Evolutionary conservation across 768 basidiomycete species (phyloP), one percentile per base, ranked within the genome.

Genomic region (Gymnopilus dilepis): DNA sequence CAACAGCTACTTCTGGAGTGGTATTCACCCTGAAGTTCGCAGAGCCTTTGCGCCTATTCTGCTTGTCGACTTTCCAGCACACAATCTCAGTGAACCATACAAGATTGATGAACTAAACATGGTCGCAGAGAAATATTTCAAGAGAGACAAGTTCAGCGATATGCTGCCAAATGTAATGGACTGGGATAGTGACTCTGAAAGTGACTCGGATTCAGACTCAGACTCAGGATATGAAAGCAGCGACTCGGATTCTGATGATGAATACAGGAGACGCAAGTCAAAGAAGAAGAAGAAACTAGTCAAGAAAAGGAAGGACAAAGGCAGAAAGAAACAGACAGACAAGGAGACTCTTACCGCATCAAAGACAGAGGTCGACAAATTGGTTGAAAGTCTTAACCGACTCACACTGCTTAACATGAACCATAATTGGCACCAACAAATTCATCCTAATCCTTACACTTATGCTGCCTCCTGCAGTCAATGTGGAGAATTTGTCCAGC

Each of bases 1-100:
- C 22, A 0, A 59, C 15, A 53, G 55, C 5, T 59, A 61, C 28
- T 64, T 56, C 28, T 67, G 62, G 63, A 28, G 31, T n/a, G 63
- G 65, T 40, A 48, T 67, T 1, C 60, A 60, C 17, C 4, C 7
- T 0, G 21, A 37, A 3, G 8, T 64, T 6, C 11, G 13, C 52
- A 11, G 19, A 12, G 8, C 54, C 1, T 33, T 66, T 7, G 56
- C 57, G 15, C 15, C 56, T 6, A 50, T 53, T 11, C 43, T 66
- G 0, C 19, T 61, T 17, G 47, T 59, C 0, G 48, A 22, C 11
- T 0, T 26, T 12, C 55, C 55, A 12, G 2, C 3, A 12, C 62
- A 56, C 41, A 56, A 66, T 22, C 31, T 3, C 2, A 33, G 54
- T 2, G 11, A 58, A 19, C 59, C 65, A 7, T 64, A 59, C n/a